Evolutionary conservation across 495 filamentous ascomycete genomes (phyloP), one percentile per base, ranked within the genome.

Genomic region (Terfezia claveryi): DNA sequence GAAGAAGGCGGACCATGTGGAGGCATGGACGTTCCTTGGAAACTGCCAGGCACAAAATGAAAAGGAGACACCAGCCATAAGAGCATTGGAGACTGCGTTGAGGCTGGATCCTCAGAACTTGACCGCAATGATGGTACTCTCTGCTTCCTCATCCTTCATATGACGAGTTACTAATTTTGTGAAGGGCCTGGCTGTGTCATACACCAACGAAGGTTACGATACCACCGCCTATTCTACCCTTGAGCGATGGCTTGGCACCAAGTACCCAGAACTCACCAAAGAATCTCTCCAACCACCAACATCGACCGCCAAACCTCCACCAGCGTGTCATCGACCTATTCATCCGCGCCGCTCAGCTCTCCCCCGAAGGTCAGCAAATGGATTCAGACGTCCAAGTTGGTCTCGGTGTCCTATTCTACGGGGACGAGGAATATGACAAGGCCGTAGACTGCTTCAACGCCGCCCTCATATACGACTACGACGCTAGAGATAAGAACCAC

Each of bases 141-240:
- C 17, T 46, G 0, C 3, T 46, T 46, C 17, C 41, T 46, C 17
- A 8, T 46, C 17, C 8, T 46, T 46, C 14, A 32, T 32, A 32
- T 32, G 27, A 32, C 27, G 27, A 9, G 41, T 46, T 14, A 14
- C 17, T 46, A 46, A 46, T 14, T 14, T 20, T 14, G 17, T 46
- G 17, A 14, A 46, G 41, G 87, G 84, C 4, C 74, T 99, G 10
- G 86, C 89, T 44, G 91, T 99, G 46, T 88, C 82, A n/a, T 99
- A 96, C 68, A 96, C 92, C 37, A 99, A 99, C 70, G 91, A 99
- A 68, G 91, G 89, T 57, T 96, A 96, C 72, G 91, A 96, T 66
- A 85, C 80, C 58, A 89, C 86, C 20, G 92, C 91, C 56, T 99
- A 96, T 73, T 83, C 89, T 32, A 94, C 88, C 16, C 76, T 99